Conservation (phyloP, 2,329 filamentous ascomycete species). For the Sporothrix brasiliensis region DNA sequence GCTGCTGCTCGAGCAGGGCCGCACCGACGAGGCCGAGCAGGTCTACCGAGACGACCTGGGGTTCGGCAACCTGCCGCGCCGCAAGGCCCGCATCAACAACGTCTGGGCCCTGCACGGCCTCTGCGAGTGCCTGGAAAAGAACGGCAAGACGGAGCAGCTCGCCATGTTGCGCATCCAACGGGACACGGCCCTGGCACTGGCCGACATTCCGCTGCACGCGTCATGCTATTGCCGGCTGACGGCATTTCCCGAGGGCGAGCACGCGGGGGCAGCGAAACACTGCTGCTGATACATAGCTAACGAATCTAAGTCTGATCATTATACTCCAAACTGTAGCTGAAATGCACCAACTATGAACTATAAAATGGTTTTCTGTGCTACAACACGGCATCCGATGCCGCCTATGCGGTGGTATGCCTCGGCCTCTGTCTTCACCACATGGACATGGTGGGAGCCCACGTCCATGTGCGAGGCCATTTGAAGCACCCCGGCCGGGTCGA, state of each 20-base stretch:
- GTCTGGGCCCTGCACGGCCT: conserved; percentile 64
- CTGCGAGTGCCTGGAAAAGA: conserved; percentile 57
- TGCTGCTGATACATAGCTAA: no score
- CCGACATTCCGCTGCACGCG: conserved; percentile 42
- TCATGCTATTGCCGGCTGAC: conserved; percentile 44
- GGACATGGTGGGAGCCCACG: not conserved
- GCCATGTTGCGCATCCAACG: not conserved
- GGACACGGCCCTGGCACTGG: conserved; percentile 21
- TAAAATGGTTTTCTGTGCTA: not conserved
- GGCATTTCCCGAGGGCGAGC: not conserved
- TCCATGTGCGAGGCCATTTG: not conserved
- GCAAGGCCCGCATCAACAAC: conserved; percentile 60
- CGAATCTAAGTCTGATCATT: no score
- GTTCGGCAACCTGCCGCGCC: conserved; percentile 54
- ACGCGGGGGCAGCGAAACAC: no score
- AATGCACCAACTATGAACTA: no score
- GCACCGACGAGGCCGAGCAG: conserved; percentile 47
- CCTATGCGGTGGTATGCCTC: conserved; percentile 7
- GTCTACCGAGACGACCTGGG: conserved; percentile 54
- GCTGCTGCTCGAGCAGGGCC: conserved; percentile 57
- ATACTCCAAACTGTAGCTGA: no score
- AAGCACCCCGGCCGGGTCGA: not conserved
- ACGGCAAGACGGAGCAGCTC: conserved; percentile 42
- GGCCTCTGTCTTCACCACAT: not conserved
- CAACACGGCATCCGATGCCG: not conserved